phyloP scores from a whole-genome alignment of 139 green algal species.

The Closterium sp. region DNA sequence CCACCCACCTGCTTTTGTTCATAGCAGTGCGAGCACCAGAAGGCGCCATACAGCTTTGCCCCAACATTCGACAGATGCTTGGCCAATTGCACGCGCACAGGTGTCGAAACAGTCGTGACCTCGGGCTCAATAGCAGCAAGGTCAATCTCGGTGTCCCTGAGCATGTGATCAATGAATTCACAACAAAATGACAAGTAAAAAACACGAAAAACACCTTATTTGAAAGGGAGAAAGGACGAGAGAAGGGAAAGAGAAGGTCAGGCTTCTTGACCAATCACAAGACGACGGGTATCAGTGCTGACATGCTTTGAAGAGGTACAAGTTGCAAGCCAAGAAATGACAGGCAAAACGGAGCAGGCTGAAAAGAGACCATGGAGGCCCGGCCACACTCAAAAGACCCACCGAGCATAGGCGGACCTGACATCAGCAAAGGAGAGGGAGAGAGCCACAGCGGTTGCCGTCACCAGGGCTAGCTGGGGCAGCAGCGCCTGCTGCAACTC shows the following conservation, averaged over 20 bases:
- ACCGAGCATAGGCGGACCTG: slow-evolving; percentile 38
- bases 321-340: not conserved
- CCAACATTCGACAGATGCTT: slow-evolving; percentile 68
- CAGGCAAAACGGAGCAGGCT: not conserved
- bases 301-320: too few species aligned
- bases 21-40: slow-evolving; percentile 96
- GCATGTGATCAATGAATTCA: not conserved
- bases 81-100: slow-evolving; percentile 57
- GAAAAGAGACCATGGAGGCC: not conserved
- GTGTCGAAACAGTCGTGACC: slow-evolving; percentile 49
- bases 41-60: slow-evolving; percentile 95
- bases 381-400: slow-evolving; percentile 26
- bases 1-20: slow-evolving; percentile 79
- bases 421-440: slow-evolving; percentile 28
- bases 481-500: slow-evolving; percentile 20
- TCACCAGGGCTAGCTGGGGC: slow-evolving; percentile 24
- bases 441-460: slow-evolving; percentile 25
- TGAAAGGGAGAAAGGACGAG: not conserved
- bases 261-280: not conserved
- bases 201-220: not conserved
- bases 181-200: not conserved
- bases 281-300: too few species aligned
- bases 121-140: slow-evolving; percentile 48
- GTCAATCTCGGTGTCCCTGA: slow-evolving; percentile 34
- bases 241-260: not conserved